Evolutionary conservation across 202 grass and related monocot genomes (phyloP).

Genomic region (Setaria italica): DNA sequence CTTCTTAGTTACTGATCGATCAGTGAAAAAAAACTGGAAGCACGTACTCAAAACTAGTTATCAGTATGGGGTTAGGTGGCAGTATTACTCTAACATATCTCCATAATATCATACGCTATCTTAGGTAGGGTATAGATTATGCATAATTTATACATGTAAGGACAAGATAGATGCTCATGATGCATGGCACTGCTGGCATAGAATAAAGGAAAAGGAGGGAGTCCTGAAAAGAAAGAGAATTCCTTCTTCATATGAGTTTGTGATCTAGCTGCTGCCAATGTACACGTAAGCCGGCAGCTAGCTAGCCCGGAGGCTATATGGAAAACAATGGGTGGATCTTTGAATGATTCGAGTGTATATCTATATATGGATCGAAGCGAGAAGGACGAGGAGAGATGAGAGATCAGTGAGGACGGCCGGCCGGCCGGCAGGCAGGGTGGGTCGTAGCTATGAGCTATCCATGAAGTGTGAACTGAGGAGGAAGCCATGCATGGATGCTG

Average conservation of each 20-base stretch:
- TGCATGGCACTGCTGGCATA: slow-evolving; percentile 33
- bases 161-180: slow-evolving; percentile 41
- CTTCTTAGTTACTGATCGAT: too few species aligned
- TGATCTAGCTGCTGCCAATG: slow-evolving; percentile 2
- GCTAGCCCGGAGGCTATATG: not conserved
- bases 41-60: too few species aligned
- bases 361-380: slow-evolving; percentile 25
- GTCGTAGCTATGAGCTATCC: too few species aligned
- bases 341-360: slow-evolving; percentile 32
- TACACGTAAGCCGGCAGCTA: slow-evolving; percentile 33
- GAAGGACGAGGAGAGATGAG: not conserved
- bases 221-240: slow-evolving; percentile 8
- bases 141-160: slow-evolving; percentile 1
- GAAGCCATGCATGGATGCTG: not conserved
- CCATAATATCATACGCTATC: not conserved
- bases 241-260: not conserved
- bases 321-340: not conserved
- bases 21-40: too few species aligned
- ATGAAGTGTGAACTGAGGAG: not conserved
- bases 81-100: not conserved
- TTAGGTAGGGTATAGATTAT: not conserved
- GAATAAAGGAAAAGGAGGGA: slow-evolving; percentile 32
- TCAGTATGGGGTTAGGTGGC: too few species aligned
- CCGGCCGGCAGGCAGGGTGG: not conserved
- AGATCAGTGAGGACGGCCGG: not conserved